Conservation (phyloP, 2,329 filamentous ascomycete genomes). For the Periglandula ipomoeae region DNA sequence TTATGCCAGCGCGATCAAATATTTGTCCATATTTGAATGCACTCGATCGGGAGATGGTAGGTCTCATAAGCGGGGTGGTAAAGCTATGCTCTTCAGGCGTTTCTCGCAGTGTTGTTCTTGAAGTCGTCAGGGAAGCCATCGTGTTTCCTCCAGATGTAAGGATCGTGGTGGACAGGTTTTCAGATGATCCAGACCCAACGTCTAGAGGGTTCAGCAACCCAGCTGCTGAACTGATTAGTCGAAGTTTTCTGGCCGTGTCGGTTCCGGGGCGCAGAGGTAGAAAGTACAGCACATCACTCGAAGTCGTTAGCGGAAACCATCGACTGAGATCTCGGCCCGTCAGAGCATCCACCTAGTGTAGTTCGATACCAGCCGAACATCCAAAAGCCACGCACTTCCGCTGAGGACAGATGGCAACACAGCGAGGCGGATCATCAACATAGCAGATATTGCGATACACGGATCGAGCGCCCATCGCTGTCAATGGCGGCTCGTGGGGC, state of each 20-base stretch:
- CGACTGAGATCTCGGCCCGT: constrained; percentile 39
- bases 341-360: constrained; percentile 46
- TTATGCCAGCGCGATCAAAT: constrained; percentile 3
- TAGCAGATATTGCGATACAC: constrained; percentile 44
- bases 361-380: constrained; percentile 51
- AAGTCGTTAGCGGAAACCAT: constrained; percentile 45
- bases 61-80: not conserved
- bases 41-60: not conserved
- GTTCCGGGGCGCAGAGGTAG: constrained; percentile 39
- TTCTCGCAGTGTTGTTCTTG: constrained; percentile 6
- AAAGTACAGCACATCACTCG: constrained; percentile 51
- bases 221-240: constrained; percentile 53
- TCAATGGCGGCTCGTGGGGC: constrained; percentile 14
- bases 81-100: not conserved
- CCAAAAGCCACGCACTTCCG: constrained; percentile 57
- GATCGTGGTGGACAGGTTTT: constrained; percentile 16
- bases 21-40: not conserved
- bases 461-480: constrained; percentile 22
- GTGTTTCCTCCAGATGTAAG: constrained; percentile 13
- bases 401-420: constrained; percentile 56
- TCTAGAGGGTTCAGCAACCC: constrained; percentile 19
- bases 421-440: constrained; percentile 53
- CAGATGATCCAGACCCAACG: constrained; percentile 11
- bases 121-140: constrained; percentile 10
- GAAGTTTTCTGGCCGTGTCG: constrained; percentile 46